Evolutionary conservation across 345 rosid genomes (phyloP).

Genomic region (Pugionium cornutum): DNA sequence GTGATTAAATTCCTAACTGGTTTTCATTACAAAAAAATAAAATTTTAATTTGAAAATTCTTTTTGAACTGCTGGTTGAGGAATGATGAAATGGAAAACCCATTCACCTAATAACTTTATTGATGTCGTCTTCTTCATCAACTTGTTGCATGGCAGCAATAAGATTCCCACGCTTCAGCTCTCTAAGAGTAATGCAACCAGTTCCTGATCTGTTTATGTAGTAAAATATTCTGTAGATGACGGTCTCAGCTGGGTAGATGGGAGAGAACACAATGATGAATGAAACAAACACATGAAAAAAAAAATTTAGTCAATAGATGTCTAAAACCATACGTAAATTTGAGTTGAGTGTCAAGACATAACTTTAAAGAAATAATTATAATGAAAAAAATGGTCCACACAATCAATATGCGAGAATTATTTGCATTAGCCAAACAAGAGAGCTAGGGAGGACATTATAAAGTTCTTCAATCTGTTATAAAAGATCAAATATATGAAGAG

Average conservation of each 20-base stretch:
- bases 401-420: neutral
- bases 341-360: no score
- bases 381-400: neutral
- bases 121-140: conserved; percentile 90
- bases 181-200: conserved; percentile 82
- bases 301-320: conserved; percentile 26
- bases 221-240: conserved; percentile 95
- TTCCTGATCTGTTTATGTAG: conserved; percentile 77
- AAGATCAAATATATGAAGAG: neutral
- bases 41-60: neutral
- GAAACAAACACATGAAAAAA: conserved; percentile 26
- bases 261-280: conserved; percentile 35
- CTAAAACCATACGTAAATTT: no score
- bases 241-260: conserved; percentile 76
- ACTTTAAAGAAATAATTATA: neutral
- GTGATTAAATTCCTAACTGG: neutral
- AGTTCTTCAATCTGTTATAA: neutral
- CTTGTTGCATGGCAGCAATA: conserved; percentile 80
- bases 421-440: neutral
- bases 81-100: conserved; percentile 11
- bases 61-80: neutral
- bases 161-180: conserved; percentile 90
- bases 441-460: conserved; percentile 8
- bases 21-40: neutral
- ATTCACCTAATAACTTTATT: conserved; percentile 82